Evolutionary conservation across 108 stramenopile species (phyloP), one percentile per base, ranked within the genome.

Genomic region (Fragilariopsis cylindrus): DNA sequence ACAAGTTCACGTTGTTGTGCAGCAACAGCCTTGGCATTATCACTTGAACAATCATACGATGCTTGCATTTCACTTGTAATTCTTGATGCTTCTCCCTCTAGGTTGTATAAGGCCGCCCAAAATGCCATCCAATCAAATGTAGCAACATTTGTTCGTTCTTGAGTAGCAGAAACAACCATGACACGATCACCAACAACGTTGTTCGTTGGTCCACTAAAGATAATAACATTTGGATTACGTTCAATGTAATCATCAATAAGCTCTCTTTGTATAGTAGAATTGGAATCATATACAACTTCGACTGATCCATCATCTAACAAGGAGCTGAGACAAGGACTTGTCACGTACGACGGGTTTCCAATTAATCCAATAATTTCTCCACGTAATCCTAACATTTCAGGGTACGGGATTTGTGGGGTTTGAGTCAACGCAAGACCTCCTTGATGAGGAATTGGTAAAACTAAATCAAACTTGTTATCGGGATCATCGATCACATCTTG

Each of bases 91-190:
- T 72, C 43, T 18, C 74, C 63, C 55, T 88, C 88, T 21, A 84
- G 64, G 60, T 87, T 89, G 82, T 83, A 89, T 11, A 87, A 75
- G 5, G 77, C 63, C 3, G 84, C 82, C 40, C 66, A 81, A 42
- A 81, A 82, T 48, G 82, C 71, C 44, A 83, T 70, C 88, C 88
- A 89, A 75, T 89, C 88, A 70, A 83, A 87, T 9, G 71, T 79
- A 13, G 85, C 88, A 60, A 77, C 69, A 65, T 84, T 88, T 16
- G 77, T 74, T 13, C 65, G 60, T 64, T 78, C 80, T 18, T 18
- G 56, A 46, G 47, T 70, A 19, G 64, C 68, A 6, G 71, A 58
- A 3, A 48, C 55, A n/a, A 56, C 52, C n/a, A 79, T 48, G 7
- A 60, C 43, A 47, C 62, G 65, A 3, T 73, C 67, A 16, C 49